Conservation (phyloP, 768 basidiomycete genomes). For the Lepiota venenata region DNA sequence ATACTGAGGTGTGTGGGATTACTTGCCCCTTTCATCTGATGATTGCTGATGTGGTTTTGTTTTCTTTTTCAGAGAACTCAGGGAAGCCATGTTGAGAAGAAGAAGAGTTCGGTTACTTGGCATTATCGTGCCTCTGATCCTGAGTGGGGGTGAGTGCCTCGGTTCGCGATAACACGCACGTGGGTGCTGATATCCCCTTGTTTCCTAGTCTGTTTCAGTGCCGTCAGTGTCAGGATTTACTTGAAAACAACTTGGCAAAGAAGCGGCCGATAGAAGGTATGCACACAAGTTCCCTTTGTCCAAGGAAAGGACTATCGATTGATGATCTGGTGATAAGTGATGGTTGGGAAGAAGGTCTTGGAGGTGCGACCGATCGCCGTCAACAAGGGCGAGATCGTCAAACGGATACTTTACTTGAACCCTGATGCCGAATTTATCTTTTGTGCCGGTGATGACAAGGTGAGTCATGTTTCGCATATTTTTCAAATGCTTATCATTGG, state of each 20-base stretch:
- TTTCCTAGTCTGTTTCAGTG: constrained; percentile 78
- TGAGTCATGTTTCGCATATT: too few species aligned
- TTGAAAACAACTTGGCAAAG: constrained; percentile 91
- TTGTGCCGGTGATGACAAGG: constrained; percentile 99
- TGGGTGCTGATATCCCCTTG: constrained; percentile 1
- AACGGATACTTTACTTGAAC: constrained; percentile 88
- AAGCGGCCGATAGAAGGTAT: constrained; percentile 92
- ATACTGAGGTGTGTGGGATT: constrained; percentile 78
- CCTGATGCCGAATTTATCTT: constrained; percentile 95
- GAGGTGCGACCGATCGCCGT: constrained; percentile 94
- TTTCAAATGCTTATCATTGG: too few species aligned
- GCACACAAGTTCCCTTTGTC: constrained; percentile 13
- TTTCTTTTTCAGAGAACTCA: constrained; percentile 79
- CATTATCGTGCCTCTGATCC: constrained; percentile 93
- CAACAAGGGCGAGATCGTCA: constrained; percentile 99
- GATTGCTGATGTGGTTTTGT: constrained; percentile 11
- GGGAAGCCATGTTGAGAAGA: constrained; percentile 93
- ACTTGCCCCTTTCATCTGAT: background rate
- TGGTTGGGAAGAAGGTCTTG: constrained; percentile 97
- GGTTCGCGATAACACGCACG: background rate
- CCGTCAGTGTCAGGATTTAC: constrained; percentile 91
- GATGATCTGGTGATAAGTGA: constrained; percentile 42
- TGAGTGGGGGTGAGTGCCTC: constrained; percentile 80
- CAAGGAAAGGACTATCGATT: background rate
- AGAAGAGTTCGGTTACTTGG: constrained; percentile 98